Evolutionary conservation across 331 rosid genomes (phyloP), one percentile per base, ranked within the genome.

Genomic region (Malus hybrid): DNA sequence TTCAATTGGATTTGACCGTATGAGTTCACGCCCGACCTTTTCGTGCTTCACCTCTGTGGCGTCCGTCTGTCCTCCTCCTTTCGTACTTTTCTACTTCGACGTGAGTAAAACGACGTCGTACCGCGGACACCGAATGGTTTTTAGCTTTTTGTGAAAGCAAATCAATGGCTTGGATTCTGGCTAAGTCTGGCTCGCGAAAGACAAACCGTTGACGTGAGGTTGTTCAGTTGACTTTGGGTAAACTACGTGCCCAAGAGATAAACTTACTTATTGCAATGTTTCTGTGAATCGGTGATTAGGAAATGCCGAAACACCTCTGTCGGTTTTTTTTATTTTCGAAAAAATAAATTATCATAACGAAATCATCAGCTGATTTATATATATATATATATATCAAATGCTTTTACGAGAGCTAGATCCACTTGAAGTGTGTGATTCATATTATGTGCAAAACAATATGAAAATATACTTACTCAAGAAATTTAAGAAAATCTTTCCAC

Each of bases 151-250:
- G 20, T 29, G 32, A 15, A 62, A 16, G 20, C 5, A 9, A 46
- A 15, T 6, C 29, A 66, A 34, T 63, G 42, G 67, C 31, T 1
- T 28, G 18, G 64, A 6, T 6, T 67, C 20, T 46, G 14, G 20
- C 60, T n/a, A 70, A 9, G 52, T 9, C 7, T 32, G 62, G 27
- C 20, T 65, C 18, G 14, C 19, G 48, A 61, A 67, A 44, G 81
- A 60, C 75, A 69, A 14, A 44, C 24, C 81, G 82, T 81, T 81
- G 85, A 81, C 79, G 75, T 15, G 50, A 28, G 69, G 59, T 15
- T 66, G 20, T 46, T 9, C 5, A 44, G 81, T 33, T 75, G 80
- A 76, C 80, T 75, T 28, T 29, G 15, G 11, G 16, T 2, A 5
- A 50, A 50, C 56, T 0, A 50, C 7, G 55, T 14, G 54, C 54